Base-by-base conservation (phyloP, 2,329 filamentous ascomycete genomes). In the Sporothrix schenckii region DNA sequence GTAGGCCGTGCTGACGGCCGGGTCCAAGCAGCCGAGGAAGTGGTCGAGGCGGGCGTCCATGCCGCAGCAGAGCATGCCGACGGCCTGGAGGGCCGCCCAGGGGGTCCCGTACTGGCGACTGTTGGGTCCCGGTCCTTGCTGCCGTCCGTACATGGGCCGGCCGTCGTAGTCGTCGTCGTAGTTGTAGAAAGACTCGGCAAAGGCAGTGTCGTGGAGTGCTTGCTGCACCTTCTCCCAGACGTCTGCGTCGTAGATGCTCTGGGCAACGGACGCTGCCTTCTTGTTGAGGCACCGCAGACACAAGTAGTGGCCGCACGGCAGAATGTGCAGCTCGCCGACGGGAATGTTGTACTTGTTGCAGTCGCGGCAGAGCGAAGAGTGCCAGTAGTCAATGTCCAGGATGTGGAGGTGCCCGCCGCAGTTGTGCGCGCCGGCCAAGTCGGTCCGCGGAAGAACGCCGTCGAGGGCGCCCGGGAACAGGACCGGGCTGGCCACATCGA, bases 271-370 rank as follows among this genome's bases (percentile, higher is more conserved):
- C 21, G 11, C 10, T 4, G 65, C 71, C 13, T 34, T 47, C 24
- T 30, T 27, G 50, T 54, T 56, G 52, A 73, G 71, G 60, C 71
- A 73, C n/a, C 3, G 3, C 1, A n/a, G 49, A 65, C 73, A 74
- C 27, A 74, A 65, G 3, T 39, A 66, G 30, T 74, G 73, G 41
- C 69, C 72, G 44, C 73, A 74, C 0, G 61, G 41, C 30, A 74
- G 71, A 2, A 6, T 4, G 68, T 73, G 72, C 66, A 70, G 24
- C 3, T 6, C 41, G 0, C 27, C 41, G 1, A 11, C 7, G 0
- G 54, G n/a, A 14, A 27, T 3, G 2, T 14, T 16, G 2, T 4
- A 16, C 10, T 21, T 9, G 4, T 24, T 4, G 66, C 73, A 73
- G 65, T 66, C 66, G 49, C 69, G 68, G 66, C 72, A 73, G 21